A percentile compares a stretch with the other conserved stretches of the same genome.
Evolutionary conservation across 2,329 filamentous ascomycete species (phyloP).

Genomic region (Cladophialophora exuberans): DNA sequence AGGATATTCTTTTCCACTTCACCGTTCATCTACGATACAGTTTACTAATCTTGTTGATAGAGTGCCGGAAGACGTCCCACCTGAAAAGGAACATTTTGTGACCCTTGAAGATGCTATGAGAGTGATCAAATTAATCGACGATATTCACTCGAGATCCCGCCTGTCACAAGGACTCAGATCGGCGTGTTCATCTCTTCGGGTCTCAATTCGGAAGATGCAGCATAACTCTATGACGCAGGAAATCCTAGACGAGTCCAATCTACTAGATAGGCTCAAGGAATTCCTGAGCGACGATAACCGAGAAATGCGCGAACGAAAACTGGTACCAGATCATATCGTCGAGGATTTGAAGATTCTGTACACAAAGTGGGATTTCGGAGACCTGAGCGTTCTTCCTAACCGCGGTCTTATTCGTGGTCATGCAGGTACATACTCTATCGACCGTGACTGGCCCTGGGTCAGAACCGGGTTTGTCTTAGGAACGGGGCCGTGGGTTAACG

Average conservation of each 20-base stretch:
- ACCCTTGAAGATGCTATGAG: not conserved
- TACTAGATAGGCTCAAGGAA: conserved; percentile 9
- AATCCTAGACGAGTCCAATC: conserved; percentile 6
- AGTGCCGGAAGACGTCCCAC: conserved; percentile 2
- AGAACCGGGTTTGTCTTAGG: too few relatives aligned
- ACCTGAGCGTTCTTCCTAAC: conserved; percentile 19
- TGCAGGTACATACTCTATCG: not conserved
- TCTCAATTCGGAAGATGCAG: conserved; percentile 19
- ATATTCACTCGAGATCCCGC: not conserved
- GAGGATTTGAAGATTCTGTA: conserved; percentile 27
- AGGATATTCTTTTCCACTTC: conserved; percentile 10
- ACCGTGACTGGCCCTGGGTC: conserved; percentile 17
- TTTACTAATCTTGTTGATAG: not conserved
- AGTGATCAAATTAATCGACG: conserved; percentile 14
- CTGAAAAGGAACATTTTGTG: conserved; percentile 13
- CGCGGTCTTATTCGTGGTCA: conserved; percentile 14
- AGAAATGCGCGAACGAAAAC: not conserved
- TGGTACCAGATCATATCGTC: conserved; percentile 19
- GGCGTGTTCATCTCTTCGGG: conserved; percentile 9
- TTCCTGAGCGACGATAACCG: conserved; percentile 22
- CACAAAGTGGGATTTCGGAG: conserved; percentile 29
- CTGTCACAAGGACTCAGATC: not conserved
- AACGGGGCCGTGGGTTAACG: conserved; percentile 32
- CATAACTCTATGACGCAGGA: conserved; percentile 17
- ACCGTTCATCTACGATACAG: not conserved